Conservation (phyloP, 305 asterid species). For the Coffea humblotiana region DNA sequence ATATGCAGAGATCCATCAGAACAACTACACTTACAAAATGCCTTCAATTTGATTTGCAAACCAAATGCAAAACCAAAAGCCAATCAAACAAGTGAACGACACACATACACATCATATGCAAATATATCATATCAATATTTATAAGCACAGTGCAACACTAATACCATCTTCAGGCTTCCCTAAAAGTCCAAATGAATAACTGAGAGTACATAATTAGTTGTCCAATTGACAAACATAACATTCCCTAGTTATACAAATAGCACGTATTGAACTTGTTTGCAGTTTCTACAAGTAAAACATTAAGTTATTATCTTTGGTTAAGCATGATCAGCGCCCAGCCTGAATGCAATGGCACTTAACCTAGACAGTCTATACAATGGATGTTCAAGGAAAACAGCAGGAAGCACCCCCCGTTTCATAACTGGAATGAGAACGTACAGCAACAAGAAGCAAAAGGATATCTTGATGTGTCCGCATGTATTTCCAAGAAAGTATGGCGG, state of each 20-base stretch:
- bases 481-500: not conserved
- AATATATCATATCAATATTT: not conserved
- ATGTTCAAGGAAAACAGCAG: not conserved
- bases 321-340: not conserved
- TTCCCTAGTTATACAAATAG: not conserved
- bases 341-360: not conserved
- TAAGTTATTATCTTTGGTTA: too few species aligned
- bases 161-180: too few species aligned
- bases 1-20: not conserved
- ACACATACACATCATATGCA: not conserved
- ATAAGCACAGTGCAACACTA: too few species aligned
- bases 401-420: too few species aligned
- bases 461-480: not conserved
- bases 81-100: not conserved
- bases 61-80: not conserved
- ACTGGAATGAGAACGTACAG: too few species aligned
- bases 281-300: not conserved
- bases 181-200: too few species aligned
- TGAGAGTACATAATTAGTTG: too few species aligned
- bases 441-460: too few species aligned
- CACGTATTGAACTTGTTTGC: not conserved
- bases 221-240: not conserved
- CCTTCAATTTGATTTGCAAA: slow-evolving; percentile 2
- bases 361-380: not conserved
- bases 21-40: not conserved